Evolutionary conservation across 441 rosid genomes (phyloP), one percentile per base, ranked within the genome.

Genomic region (Biscutella laevigata): DNA sequence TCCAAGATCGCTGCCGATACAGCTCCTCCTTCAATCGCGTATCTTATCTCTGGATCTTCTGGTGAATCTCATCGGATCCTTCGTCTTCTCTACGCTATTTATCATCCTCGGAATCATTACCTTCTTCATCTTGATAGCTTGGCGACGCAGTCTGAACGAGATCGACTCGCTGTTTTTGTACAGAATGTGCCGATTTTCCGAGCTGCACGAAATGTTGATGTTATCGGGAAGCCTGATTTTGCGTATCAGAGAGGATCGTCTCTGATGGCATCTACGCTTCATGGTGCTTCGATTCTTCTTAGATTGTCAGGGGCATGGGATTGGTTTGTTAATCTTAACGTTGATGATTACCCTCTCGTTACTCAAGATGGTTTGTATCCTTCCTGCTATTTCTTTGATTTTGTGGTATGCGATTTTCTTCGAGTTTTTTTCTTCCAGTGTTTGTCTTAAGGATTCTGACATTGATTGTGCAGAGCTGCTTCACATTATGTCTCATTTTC

Each of bases 331-430:
- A 73, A 46, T 66, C 83, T 92, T 34, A 60, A 40, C 15, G 84
- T 81, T 6, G 80, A 72, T 7, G 95, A 92, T 72, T 92, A 92
- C 60, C 98, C 96, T 33, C 98, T 92, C 55, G 68, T 84, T 57
- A 75, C 91, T 25, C 98, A 88, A 78, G 98, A 92, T 67, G 98
- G 98, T 90, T 72, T 37, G 53, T 3, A 20, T 9, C 8, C 28
- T 37, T 34, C 42, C 2, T 25, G 15, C 59, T 2, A 28, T 43
- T 48, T 27, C 20, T 38, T 29, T 22, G 5, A 28, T 8, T 45
- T 24, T 21, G 5, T 49, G 7, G 21, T n/a, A 25, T 50, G 32
- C 3, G 17, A 48, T 39, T 69, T 28, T 37, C 24, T 30, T 49
- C 26, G n/a, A 12, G 17, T 38, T 41, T 39, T 21, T 21, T n/a